These are phyloP conservation scores for Paraglomus brasilianum DNA, from an alignment of 192 early-diverging fungal genomes.

Conservation along the genomic window DNA sequence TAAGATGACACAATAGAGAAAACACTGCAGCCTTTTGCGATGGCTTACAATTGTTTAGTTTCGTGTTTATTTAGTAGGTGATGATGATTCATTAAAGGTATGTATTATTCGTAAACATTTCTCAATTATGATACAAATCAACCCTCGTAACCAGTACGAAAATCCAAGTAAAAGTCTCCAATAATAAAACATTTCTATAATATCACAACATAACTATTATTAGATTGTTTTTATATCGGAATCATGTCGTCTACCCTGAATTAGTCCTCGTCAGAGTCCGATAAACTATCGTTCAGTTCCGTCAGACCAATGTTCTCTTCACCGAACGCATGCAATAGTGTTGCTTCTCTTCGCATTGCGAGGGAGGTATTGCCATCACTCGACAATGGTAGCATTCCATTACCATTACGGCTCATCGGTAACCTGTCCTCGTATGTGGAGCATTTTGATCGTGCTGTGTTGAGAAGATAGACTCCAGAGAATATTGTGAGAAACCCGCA, in stretches of 20 bases:
- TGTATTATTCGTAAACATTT: no score
- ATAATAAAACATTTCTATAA: no score
- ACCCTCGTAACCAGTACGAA: no score
- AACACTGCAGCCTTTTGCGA: no score
- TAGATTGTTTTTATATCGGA: no score
- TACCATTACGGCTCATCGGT: slow-evolving; percentile 35
- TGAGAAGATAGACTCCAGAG: slow-evolving; percentile 85
- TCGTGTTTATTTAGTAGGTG: no score
- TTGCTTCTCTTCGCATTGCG: slow-evolving; percentile 47
- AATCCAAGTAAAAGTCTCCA: no score
- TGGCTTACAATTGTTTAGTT: no score
- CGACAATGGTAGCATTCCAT: slow-evolving; percentile 18
- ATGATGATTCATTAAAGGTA: no score
- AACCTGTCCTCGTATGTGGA: neutral
- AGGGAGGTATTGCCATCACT: slow-evolving; percentile 41
- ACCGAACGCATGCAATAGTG: slow-evolving; percentile 43
- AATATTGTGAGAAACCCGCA: slow-evolving; percentile 92
- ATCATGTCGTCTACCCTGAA: neutral
- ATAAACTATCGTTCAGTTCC: slow-evolving; percentile 38
- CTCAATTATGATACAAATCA: no score
- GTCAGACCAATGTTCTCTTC: slow-evolving; percentile 50
- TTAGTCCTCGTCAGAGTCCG: slow-evolving; percentile 34
- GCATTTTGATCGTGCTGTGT: slow-evolving; percentile 45
- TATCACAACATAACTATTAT: no score
- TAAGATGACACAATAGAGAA: no score